A percentile compares a stretch with the other conserved stretches of the same genome.
phyloP scores from a whole-genome alignment of 305 asterid genomes.

The Euphrasia arctica region DNA sequence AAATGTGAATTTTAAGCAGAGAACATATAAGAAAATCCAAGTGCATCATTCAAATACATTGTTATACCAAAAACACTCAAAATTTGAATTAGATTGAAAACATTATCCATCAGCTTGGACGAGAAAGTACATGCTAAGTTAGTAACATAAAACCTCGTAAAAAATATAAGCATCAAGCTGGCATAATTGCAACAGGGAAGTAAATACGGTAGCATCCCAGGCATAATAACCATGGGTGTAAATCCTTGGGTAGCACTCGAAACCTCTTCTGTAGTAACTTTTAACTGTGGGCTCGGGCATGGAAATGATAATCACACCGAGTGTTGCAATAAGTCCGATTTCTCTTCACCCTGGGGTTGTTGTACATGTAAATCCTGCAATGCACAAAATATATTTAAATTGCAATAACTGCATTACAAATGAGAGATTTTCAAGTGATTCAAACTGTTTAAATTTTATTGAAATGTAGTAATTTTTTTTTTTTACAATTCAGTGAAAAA shows the following conservation, averaged over 20 bases:
- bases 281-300: constrained; percentile 22
- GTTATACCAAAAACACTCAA: constrained; percentile 11
- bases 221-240: constrained; percentile 23
- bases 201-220: constrained; percentile 23
- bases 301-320: constrained; percentile 31
- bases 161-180: constrained; percentile 23
- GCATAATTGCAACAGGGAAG: constrained; percentile 24
- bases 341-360: constrained; percentile 57
- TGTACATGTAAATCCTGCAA: constrained; percentile 62
- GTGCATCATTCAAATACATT: background rate
- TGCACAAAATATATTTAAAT: constrained; percentile 1
- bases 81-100: constrained; percentile 30
- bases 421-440: background rate
- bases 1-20: no score
- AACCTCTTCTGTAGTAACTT: constrained; percentile 20
- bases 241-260: constrained; percentile 17
- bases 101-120: constrained; percentile 32
- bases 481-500: background rate
- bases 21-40: background rate
- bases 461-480: background rate
- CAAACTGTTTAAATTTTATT: background rate
- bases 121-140: constrained; percentile 20
- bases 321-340: constrained; percentile 51
- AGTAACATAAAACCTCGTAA: constrained; percentile 13
- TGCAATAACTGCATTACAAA: background rate